Evolutionary conservation across 2,329 filamentous ascomycete genomes (phyloP), one percentile per base, ranked within the genome.

Genomic region (Fusarium heterosporum): DNA sequence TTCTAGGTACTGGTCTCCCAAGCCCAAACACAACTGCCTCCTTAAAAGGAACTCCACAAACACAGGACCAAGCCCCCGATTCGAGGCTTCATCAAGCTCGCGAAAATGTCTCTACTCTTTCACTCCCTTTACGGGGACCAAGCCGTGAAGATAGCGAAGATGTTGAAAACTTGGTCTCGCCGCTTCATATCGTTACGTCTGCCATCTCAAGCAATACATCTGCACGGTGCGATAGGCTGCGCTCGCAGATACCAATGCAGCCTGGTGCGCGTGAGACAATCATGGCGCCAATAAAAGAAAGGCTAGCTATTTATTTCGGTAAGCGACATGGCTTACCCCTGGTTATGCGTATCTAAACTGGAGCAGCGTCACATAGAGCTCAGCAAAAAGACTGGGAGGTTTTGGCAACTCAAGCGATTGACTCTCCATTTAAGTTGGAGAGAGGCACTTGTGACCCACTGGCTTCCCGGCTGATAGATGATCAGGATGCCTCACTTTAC

Each of bases 381-480:
- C 58, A 61, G 5, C 48, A 61, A 1, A 61, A 61, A 22, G 58
- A 61, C 1, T 61, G 58, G 58, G 58, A 61, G 26, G 11, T 61
- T 25, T 12, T 61, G 0, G 56, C 56, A 0, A 26, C 58, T 7
- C 58, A 61, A 17, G 32, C 58, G 16, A 30, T 61, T 19, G 48
- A 55, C 6, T 61, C 56, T 12, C 48, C 58, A 1, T 61, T 61
- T 36, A 61, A 61, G n/a, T 10, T 61, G 3, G 56, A 61, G 17
- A 61, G 51, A n/a, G 40, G 12, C 2, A 61, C 48, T 3, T 61
- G 56, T 6, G 56, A 61, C 28, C 58, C 58, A 2, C 48, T 61
- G 13, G 36, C 58, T 2, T 61, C 58, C 12, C 43, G 58, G 1
- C 7, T 61, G 12, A 61, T 61, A 6, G 48, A 61, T 3, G 57